Evolutionary conservation across 2,329 filamentous ascomycete genomes (phyloP).

Genomic region (Periglandula ipomoeae): DNA sequence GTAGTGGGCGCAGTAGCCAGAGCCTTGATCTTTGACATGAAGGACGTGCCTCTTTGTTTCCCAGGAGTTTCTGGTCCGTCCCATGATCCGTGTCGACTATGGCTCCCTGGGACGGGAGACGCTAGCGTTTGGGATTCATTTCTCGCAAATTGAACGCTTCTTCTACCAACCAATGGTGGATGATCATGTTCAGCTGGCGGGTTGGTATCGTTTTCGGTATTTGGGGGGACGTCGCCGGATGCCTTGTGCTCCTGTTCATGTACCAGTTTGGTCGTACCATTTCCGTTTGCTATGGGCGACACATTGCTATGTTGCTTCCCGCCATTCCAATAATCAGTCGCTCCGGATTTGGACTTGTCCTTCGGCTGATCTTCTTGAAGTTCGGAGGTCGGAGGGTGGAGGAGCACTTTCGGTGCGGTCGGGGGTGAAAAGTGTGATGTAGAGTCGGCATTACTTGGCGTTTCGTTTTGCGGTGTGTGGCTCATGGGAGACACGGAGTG

Average conservation of each 20-base stretch:
- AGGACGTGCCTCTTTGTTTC: constrained; percentile 52
- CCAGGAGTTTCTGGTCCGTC: constrained; percentile 53
- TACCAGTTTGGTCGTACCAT: not conserved
- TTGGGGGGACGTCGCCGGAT: not conserved
- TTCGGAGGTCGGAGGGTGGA: constrained; percentile 5
- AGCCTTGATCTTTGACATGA: constrained; percentile 73
- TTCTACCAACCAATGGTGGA: constrained; percentile 17
- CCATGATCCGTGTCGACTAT: constrained; percentile 55
- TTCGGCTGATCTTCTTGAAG: constrained; percentile 1
- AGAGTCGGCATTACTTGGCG: constrained; percentile 7
- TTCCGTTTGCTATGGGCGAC: constrained; percentile 1
- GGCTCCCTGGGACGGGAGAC: constrained; percentile 27
- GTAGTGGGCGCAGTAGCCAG: constrained; percentile 48
- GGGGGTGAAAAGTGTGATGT: constrained; percentile 8
- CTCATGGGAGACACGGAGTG: constrained; percentile 13
- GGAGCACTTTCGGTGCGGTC: constrained; percentile 6
- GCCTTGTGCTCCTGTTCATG: not conserved
- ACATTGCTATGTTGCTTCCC: constrained; percentile 9
- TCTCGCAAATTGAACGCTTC: constrained; percentile 69
- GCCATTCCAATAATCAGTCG: constrained; percentile 13
- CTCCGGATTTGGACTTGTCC: not conserved
- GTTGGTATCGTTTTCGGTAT: not conserved
- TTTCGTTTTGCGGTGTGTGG: constrained; percentile 9
- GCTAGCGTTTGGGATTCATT: constrained; percentile 38
- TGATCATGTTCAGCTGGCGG: not conserved